Evolutionary conservation across 768 basidiomycete genomes (phyloP).

Genomic region (Suillus decipiens): DNA sequence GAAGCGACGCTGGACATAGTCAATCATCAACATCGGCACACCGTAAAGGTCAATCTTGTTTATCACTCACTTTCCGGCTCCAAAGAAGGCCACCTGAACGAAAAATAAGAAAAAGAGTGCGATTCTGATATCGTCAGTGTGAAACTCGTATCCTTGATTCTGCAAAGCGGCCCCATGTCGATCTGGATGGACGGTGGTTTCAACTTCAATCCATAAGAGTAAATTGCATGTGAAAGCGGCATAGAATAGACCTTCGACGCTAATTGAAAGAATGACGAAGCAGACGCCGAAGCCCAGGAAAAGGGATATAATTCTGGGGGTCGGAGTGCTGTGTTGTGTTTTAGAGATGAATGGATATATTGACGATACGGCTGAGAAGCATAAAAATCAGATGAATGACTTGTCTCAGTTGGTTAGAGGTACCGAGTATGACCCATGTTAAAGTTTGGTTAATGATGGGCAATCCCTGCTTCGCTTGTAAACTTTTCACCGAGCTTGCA

Average conservation of each 20-base stretch:
- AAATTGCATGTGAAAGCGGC: constrained; percentile 65
- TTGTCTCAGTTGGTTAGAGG: background rate
- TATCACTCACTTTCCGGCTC: constrained; percentile 72
- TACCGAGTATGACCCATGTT: constrained; percentile 71
- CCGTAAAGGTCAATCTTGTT: background rate
- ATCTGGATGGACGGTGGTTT: constrained; percentile 36
- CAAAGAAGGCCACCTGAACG: constrained; percentile 85
- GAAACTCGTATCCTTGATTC: constrained; percentile 43
- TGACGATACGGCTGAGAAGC: constrained; percentile 47
- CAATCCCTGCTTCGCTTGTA: constrained; percentile 68
- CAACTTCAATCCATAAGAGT: constrained; percentile 67
- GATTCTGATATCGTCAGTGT: constrained; percentile 65
- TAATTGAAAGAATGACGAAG: constrained; percentile 81
- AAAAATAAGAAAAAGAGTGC: constrained; percentile 85
- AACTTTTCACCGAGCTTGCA: constrained; percentile 52
- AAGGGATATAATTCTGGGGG: constrained; percentile 57
- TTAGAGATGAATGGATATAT: constrained; percentile 49
- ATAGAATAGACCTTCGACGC: constrained; percentile 81
- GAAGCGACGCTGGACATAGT: constrained; percentile 63
- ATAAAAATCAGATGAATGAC: constrained; percentile 1
- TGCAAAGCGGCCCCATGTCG: constrained; percentile 5
- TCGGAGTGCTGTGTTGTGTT: constrained; percentile 37
- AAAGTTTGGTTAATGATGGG: constrained; percentile 57
- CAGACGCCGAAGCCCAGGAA: constrained; percentile 75
- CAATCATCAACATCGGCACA: constrained; percentile 3